phyloP scores from a whole-genome alignment of 805 yeast species.

The Kluyveromyces siamensis region DNA sequence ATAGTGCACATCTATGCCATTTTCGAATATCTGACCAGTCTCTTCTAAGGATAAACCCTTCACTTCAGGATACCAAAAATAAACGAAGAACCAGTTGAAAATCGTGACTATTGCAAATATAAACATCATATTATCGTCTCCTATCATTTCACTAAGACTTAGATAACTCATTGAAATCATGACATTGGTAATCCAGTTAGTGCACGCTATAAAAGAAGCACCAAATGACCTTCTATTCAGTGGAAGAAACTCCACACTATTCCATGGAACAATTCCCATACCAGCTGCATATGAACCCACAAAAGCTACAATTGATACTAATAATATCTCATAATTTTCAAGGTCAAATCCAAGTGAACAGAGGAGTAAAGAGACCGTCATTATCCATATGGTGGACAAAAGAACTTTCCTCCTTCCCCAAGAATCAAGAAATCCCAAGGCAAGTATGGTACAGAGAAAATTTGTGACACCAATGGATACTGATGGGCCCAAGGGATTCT shows the following conservation, averaged over 20 bases:
- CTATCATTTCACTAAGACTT: slow-evolving; percentile 23
- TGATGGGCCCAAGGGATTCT: slow-evolving; percentile 48
- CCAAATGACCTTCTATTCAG: slow-evolving; percentile 35
- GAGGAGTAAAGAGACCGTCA: slow-evolving; percentile 29
- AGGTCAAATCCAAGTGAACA: slow-evolving; percentile 25
- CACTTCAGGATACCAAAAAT: slow-evolving; percentile 36
- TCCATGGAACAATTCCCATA: slow-evolving; percentile 39
- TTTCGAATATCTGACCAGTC: slow-evolving; percentile 31
- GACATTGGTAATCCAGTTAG: slow-evolving; percentile 35
- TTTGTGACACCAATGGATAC: slow-evolving; percentile 47
- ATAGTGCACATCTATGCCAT: slow-evolving; percentile 33
- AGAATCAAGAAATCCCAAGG: slow-evolving; percentile 40
- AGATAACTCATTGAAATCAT: slow-evolving; percentile 31
- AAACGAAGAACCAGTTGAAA: slow-evolving; percentile 33
- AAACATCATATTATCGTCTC: slow-evolving; percentile 28
- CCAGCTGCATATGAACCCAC: slow-evolving; percentile 37
- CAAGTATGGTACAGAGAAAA: slow-evolving; percentile 45
- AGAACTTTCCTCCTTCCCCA: slow-evolving; percentile 41
- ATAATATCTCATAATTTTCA: slow-evolving; percentile 13
- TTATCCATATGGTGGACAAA: slow-evolving; percentile 33
- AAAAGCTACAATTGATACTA: slow-evolving; percentile 27
- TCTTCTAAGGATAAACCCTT: slow-evolving; percentile 37
- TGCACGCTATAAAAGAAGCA: slow-evolving; percentile 33
- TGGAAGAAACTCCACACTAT: slow-evolving; percentile 37
- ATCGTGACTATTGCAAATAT: slow-evolving; percentile 28